Base-by-base conservation (phyloP, 2,329 filamentous ascomycete species). In the Fusarium redolens region DNA sequence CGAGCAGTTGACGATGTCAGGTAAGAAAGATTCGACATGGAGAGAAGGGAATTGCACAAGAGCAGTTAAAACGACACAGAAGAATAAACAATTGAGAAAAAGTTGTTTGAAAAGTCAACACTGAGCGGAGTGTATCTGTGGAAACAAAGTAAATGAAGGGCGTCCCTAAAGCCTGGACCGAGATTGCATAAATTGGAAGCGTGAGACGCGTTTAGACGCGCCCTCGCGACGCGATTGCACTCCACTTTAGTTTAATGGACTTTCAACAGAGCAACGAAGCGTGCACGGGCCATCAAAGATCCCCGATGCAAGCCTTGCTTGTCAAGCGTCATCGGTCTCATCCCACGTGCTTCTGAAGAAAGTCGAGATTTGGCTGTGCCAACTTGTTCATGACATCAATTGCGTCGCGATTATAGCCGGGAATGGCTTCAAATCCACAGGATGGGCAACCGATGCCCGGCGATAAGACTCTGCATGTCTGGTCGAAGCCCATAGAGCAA, bases 401-500 rank as follows among this genome's bases (percentile, higher is more conserved):
- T 78, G 69, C 58, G 60, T 64, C 67, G 43, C 63, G 63, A 25
- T 79, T 72, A 76, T 81, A 81, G 80, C 80, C 79, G 75, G 79
- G 64, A 76, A 82, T 82, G 81, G 81, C 78, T 55, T 75, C 80
- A 72, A 78, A 76, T 60, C 72, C 71, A 51, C 73, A 79, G 55
- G 68, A 78, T 68, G 75, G 73, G 56, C 75, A 66, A 59, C 76
- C 75, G 17, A 61, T 63, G 47, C 73, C 75, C 30, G 66, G 74
- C 55, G 74, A 79, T n/a, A 82, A 81, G 73, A 79, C 77, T 33
- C 55, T 83, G 38, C 80, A 82, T 64, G 79, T 82, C 63, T 83
- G 81, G 81, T 80, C 80, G 40, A 80, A 81, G 64, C 80, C 81
- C 12, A 71, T 81, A 65, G 79, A 80, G 50, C 69, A 71, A 70